These are phyloP conservation scores for Colletotrichum spinosum DNA, from an alignment of 2,329 filamentous ascomycete genomes.

Conservation along the genomic window DNA sequence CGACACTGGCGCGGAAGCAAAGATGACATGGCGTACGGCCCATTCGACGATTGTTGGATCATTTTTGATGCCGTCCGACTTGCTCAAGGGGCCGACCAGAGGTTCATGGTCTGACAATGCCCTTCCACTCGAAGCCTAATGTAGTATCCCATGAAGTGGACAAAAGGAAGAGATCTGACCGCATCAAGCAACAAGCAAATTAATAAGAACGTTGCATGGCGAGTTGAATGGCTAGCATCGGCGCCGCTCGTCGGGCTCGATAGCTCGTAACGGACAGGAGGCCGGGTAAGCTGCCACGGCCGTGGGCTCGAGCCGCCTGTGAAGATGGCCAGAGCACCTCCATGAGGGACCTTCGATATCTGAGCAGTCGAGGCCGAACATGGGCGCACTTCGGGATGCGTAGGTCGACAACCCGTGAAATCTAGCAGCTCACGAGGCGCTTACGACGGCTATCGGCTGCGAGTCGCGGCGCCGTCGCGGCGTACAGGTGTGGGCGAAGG, in stretches of 20 bases:
- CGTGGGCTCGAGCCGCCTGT: too few relatives aligned
- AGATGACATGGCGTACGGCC: neutral
- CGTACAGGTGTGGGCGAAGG: conserved; percentile 14
- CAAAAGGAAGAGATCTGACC: conserved; percentile 29
- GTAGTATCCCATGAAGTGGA: neutral
- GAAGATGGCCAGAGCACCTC: too few relatives aligned
- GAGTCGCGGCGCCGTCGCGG: conserved; percentile 17
- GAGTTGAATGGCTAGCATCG: conserved; percentile 13
- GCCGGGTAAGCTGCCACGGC: neutral
- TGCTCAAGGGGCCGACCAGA: neutral
- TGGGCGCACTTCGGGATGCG: neutral
- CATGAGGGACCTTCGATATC: too few relatives aligned
- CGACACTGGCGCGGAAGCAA: neutral
- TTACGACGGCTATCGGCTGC: conserved; percentile 9
- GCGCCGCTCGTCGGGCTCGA: conserved; percentile 16
- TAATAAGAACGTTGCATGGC: conserved; percentile 7
- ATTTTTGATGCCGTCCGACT: conserved; percentile 3
- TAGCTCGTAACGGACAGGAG: conserved; percentile 23
- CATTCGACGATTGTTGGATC: conserved; percentile 11
- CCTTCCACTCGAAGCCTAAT: conserved; percentile 5
- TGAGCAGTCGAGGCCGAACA: neutral
- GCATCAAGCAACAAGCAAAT: conserved; percentile 13
- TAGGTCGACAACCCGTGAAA: conserved; percentile 9
- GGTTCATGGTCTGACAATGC: neutral
- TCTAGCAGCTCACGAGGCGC: conserved; percentile 25